Evolutionary conservation across 2,329 filamentous ascomycete genomes (phyloP), one percentile per base, ranked within the genome.

Genomic region (Ceratocystis cubensis): DNA sequence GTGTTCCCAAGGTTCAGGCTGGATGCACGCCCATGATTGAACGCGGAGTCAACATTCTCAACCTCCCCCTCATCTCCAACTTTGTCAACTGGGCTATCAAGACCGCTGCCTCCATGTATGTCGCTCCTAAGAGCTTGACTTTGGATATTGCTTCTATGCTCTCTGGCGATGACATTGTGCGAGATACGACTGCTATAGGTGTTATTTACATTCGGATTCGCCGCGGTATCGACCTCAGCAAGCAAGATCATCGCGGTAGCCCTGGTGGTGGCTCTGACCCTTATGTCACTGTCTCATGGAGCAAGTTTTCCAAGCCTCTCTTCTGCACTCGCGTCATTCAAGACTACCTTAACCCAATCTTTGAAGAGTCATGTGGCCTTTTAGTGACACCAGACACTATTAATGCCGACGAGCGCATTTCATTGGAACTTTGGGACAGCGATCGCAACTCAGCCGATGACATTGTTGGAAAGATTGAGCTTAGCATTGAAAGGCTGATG

Each of bases 261-360:
- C 82, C 87, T 64, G 88, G 91, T 20, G 93, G 94, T 44, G 93
- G 93, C 57, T 95, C 89, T 63, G 94, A 99, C 71, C 91, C 93
- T 0, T 97, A 97, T 75, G 95, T 97, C 73, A 96, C 93, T 41
- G 82, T 97, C 45, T 88, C 89, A 50, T 97, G 95, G 79, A 95
- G 90, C 72, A 96, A 97, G 75, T 97, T 96, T 71, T 89, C 89
- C 66, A 99, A 99, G 77, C 93, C 93, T 1, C 95, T 96, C 84
- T 97, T 96, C 76, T 96, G 92, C 75, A 97, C 94, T 1, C 86
- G 94, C 61, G 92, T 97, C 64, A 96, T 97, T 70, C 91, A 93
- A 64, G 93, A 97, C 72, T 88, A 96, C 71, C 81, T 96, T 65
- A 96, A 97, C 72, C 94, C 94, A 0, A 81, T 96, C 3, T 97